These are phyloP conservation scores for Cryptococcus amylolentus DNA, from an alignment of 1,284 basidiomycete genomes.

Conservation along the genomic window DNA sequence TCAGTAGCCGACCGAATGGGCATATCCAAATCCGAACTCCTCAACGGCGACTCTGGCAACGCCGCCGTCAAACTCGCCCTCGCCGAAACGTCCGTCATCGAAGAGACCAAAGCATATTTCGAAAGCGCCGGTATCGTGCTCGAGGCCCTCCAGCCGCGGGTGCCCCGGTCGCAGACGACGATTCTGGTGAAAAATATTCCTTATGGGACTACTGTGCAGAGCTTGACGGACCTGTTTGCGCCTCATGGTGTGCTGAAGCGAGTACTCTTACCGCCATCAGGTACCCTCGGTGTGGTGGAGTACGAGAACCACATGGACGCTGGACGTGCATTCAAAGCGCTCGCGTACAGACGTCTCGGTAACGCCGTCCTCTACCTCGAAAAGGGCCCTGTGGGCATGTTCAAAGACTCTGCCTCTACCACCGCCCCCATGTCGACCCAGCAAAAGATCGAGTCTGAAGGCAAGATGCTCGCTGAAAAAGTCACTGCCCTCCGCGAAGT, in stretches of 20 bases:
- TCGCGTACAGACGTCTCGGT: constrained; percentile 84
- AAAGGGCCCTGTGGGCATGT: constrained; percentile 82
- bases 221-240: constrained; percentile 74
- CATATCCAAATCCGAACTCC: constrained; percentile 78
- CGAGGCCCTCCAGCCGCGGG: constrained; percentile 52
- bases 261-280: constrained; percentile 83
- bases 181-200: constrained; percentile 97
- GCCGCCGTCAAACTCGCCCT: constrained; percentile 91
- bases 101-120: constrained; percentile 87
- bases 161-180: constrained; percentile 67
- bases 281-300: constrained; percentile 91
- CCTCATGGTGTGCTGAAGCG: constrained; percentile 71
- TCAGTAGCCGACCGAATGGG: constrained; percentile 78
- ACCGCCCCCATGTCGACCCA: constrained; percentile 22
- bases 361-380: constrained; percentile 90
- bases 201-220: constrained; percentile 73
- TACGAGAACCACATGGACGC: constrained; percentile 71
- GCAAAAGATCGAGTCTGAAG: constrained; percentile 36
- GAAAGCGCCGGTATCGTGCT: constrained; percentile 59
- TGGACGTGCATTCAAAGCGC: constrained; percentile 68
- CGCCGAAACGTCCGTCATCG: constrained; percentile 92
- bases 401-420: constrained; percentile 47
- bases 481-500: constrained; percentile 41
- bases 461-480: not conserved
- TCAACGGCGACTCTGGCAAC: constrained; percentile 56